These are phyloP conservation scores for Inonotus obliquus DNA, from an alignment of 1,284 basidiomycete genomes.

Conservation along the genomic window DNA sequence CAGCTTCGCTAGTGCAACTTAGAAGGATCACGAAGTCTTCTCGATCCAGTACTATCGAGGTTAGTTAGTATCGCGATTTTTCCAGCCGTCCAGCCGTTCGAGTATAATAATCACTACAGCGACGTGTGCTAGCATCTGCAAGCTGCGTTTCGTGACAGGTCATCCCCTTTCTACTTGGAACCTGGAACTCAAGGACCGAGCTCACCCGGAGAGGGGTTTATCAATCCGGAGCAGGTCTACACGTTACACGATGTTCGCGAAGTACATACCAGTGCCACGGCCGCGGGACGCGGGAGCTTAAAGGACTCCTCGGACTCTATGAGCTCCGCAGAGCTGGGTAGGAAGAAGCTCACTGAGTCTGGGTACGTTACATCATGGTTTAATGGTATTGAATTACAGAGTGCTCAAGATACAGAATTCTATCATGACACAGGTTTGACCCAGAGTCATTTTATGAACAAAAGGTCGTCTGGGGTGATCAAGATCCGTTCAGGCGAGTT, in stretches of 20 bases:
- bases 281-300: background rate
- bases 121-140: conserved; percentile 37
- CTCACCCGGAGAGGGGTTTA: conserved; percentile 41
- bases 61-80: background rate
- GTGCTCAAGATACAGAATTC: background rate
- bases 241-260: conserved; percentile 10
- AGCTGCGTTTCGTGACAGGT: conserved; percentile 57
- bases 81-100: background rate
- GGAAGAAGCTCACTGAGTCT: conserved; percentile 37
- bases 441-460: conserved; percentile 66
- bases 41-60: conserved; percentile 4
- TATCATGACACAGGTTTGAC: conserved; percentile 32
- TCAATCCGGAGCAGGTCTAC: conserved; percentile 17
- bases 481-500: conserved; percentile 67
- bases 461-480: conserved; percentile 67
- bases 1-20: background rate
- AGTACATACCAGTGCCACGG: background rate
- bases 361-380: conserved; percentile 31
- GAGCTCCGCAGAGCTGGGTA: conserved; percentile 34
- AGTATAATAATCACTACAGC: background rate
- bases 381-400: no score
- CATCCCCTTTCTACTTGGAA: conserved; percentile 59
- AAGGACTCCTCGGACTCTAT: background rate
- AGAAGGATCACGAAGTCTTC: background rate
- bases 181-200: conserved; percentile 57